Base-by-base conservation (phyloP, 1,139 yeast species). In the Pneumocystis murina region DNA sequence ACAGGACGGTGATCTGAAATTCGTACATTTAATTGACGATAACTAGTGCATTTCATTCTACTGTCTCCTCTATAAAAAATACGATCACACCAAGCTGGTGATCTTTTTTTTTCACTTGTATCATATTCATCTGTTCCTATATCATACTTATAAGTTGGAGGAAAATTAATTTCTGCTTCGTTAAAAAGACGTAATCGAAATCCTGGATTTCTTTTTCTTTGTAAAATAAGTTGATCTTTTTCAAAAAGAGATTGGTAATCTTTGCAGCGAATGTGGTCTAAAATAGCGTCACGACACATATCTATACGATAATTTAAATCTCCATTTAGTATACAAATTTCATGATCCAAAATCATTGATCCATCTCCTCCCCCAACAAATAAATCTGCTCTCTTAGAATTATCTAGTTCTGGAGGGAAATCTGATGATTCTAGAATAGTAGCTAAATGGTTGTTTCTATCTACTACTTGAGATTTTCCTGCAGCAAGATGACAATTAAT, bases 31-130 rank as follows among this genome's bases (percentile, higher is more conserved):
- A 69, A 68, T 39, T 72, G 66, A 59, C 69, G 60, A 63, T 75
- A 75, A 62, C 67, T 73, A 12, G 55, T 48, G 33, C 55, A 48
- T 48, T 48, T 20, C 28, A 48, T 20, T 48, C 55, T 48, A 10
- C 59, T n/a, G 76, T 33, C 35, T 33, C 76, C 54, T 59, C 81
- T 78, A 71, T 80, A 87, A 63, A 90, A 79, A 59, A 89, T 83
- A 72, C 97, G 79, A 73, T 92, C 98, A 8, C 97, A 91, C 98
- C 98, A 92, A 0, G 97, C 92, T 0, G 98, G 98, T 0, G 89
- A 84, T 69, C 98, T 81, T 70, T 86, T 92, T 74, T 92, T 92
- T 71, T 91, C 97, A 60, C 95, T 86, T 2, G 91, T 79, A 71
- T 90, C 97, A 69, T 92, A 92, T 16, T 71, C 74, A 67, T 81